A percentile compares a stretch with the other conserved stretches of the same genome.
These are phyloP conservation scores for Pichia gijzeniarum DNA, from an alignment of 805 yeast genomes.

Conservation along the genomic window DNA sequence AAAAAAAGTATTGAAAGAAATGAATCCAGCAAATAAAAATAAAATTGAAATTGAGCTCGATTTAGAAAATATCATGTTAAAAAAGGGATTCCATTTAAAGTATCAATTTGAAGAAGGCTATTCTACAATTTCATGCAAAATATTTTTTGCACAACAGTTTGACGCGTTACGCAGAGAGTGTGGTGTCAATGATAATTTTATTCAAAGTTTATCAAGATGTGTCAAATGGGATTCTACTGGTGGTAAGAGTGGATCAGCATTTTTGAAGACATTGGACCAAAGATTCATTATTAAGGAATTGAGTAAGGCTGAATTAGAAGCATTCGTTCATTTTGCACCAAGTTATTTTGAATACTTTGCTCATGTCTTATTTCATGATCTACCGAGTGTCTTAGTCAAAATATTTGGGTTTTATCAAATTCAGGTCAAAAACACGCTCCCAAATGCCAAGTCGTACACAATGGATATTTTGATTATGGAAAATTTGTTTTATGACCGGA, in stretches of 20 bases:
- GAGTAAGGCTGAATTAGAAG: conserved; percentile 81
- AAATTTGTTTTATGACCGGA: conserved; percentile 79
- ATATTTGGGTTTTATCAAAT: conserved; percentile 95
- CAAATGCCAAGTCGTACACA: conserved; percentile 63
- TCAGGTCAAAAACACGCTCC: conserved; percentile 70
- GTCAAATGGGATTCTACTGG: conserved; percentile 94
- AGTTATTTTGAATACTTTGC: conserved; percentile 94
- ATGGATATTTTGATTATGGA: conserved; percentile 96
- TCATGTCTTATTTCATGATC: conserved; percentile 88
- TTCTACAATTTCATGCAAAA: conserved; percentile 82
- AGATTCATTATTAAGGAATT: conserved; percentile 85
- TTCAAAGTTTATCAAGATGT: conserved; percentile 89
- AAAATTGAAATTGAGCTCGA: neutral
- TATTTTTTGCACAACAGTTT: conserved; percentile 93
- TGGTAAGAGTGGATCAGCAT: conserved; percentile 94
- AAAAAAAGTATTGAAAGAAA: neutral
- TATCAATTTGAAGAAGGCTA: conserved; percentile 87
- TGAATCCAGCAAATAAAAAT: neutral
- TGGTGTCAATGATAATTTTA: conserved; percentile 64
- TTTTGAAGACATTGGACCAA: conserved; percentile 86
- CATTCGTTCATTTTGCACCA: conserved; percentile 93
- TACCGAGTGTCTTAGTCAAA: conserved; percentile 92
- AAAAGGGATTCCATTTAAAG: conserved; percentile 82
- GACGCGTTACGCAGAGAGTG: conserved; percentile 88
- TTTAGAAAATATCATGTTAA: conserved; percentile 67